phyloP scores from a whole-genome alignment of 1,139 yeast genomes.

The Waltiozyma sp. region DNA sequence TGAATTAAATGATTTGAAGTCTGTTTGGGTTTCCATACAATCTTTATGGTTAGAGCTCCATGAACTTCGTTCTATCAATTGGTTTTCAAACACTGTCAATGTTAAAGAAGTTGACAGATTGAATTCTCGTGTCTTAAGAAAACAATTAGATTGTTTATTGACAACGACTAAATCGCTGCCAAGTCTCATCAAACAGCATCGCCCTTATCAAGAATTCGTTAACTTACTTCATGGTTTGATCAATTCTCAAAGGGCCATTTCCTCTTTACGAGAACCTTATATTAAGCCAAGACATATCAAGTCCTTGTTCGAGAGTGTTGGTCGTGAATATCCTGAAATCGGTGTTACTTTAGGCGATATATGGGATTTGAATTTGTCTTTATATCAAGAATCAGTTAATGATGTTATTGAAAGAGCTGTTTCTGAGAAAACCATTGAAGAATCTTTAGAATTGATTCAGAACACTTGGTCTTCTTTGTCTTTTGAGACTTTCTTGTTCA shows the following conservation, averaged over 20 bases:
- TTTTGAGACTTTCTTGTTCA: conserved; percentile 47
- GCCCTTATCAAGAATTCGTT: conserved; percentile 56
- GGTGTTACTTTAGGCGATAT: conserved; percentile 42
- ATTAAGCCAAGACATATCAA: conserved; percentile 67
- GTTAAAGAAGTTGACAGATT: conserved; percentile 18
- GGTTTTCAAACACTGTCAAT: conserved; percentile 26
- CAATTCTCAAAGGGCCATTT: conserved; percentile 11
- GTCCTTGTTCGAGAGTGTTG: conserved; percentile 28
- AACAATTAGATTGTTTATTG: conserved; percentile 40
- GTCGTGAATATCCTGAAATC: conserved; percentile 4
- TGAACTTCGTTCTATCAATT: conserved; percentile 31
- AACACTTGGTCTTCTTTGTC: conserved; percentile 34
- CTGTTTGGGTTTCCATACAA: conserved; percentile 60
- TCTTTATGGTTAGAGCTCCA: conserved; percentile 42
- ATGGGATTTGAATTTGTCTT: conserved; percentile 41
- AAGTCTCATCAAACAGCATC: conserved; percentile 49
- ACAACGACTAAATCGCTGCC: conserved; percentile 44
- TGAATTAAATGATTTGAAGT: conserved; percentile 47
- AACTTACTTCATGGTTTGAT: conserved; percentile 28
- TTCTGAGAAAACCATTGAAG: conserved; percentile 61
- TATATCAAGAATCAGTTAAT: conserved; percentile 37
- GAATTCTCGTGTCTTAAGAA: conserved; percentile 36
- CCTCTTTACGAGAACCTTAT: conserved; percentile 38
- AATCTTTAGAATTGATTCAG: conserved; percentile 37
- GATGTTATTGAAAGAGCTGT: conserved; percentile 53